phyloP scores from a whole-genome alignment of 371 early-diverging fungal species.

The Mucor lusitanicus region DNA sequence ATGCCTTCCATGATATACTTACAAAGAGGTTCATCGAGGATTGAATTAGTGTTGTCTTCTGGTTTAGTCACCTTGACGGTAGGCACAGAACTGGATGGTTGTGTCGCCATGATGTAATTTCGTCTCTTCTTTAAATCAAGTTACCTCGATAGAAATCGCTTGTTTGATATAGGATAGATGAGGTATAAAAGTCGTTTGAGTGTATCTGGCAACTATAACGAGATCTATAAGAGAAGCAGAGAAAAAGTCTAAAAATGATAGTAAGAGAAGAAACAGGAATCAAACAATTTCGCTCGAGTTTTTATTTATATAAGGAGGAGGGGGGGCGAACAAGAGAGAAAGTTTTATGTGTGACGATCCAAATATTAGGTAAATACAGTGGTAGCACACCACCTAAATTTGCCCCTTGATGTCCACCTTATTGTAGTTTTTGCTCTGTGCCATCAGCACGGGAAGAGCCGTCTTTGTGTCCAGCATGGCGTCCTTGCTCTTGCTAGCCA shows the following conservation, averaged over 20 bases:
- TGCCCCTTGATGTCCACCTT: conserved; percentile 76
- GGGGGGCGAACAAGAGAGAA: not conserved
- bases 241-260: not conserved
- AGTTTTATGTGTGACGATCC: conserved; percentile 7
- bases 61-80: not conserved
- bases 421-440: conserved; percentile 55
- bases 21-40: conserved; percentile 20
- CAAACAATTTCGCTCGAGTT: not conserved
- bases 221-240: conserved; percentile 1
- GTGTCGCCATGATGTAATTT: conserved; percentile 1
- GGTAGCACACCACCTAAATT: conserved; percentile 8
- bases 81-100: not conserved
- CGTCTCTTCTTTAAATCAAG: not conserved
- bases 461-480: conserved; percentile 53
- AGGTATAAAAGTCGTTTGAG: not conserved
- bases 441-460: conserved; percentile 51
- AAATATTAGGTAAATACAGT: conserved; percentile 18
- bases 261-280: conserved; percentile 1
- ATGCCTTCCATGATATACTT: not conserved
- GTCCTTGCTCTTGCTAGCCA: conserved; percentile 1
- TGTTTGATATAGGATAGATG: not conserved
- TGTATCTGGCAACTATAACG: not conserved
- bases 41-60: conserved; percentile 10
- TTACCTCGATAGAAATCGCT: not conserved
- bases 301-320: not conserved